Evolutionary conservation across 805 yeast species (phyloP), one percentile per base, ranked within the genome.

Genomic region (Pichia scutulata): DNA sequence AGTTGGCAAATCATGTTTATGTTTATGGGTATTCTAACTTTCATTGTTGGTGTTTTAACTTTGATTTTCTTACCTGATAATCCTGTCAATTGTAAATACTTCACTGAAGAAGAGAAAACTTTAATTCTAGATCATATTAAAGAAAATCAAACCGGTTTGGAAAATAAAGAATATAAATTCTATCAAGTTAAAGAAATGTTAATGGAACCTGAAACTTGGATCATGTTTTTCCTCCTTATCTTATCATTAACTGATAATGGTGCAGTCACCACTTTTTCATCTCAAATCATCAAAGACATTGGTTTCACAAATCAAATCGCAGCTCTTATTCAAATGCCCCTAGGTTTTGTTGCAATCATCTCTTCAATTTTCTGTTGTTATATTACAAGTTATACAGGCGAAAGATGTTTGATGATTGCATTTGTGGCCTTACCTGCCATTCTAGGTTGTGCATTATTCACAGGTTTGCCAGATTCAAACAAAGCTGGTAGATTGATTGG

Each of bases 361-460:
- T 48, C 66, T 52, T 50, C 67, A 4, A 18, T 53, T 3, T 21
- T 48, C 16, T 41, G 49, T 33, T 49, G 48, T 36, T 53, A 42
- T 41, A n/a, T 74, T 53, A 76, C 78, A 16, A 67, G 75, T 0
- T 64, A 73, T 39, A 69, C 69, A 55, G 81, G 77, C 12, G 55
- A 57, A 44, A 41, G 51, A 21, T 46, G 51, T 14, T 40, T 58
- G 41, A 48, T 53, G 21, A 39, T 50, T n/a, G 47, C 57, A 12
- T 46, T 52, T 44, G 55, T 48, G 25, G 41, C 55, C 8, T 43
- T 41, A 10, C 52, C 19, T 51, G 58, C 45, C 48, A 54, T 53
- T 18, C 53, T 63, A 24, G 71, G 69, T 4, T 60, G 66, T 19
- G 57, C 62, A 14, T 39, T 51, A 25, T 48, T 46, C 16, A 52